Conservation (phyloP, 192 early-diverging fungal species). For the Neocallimastix lanati region DNA sequence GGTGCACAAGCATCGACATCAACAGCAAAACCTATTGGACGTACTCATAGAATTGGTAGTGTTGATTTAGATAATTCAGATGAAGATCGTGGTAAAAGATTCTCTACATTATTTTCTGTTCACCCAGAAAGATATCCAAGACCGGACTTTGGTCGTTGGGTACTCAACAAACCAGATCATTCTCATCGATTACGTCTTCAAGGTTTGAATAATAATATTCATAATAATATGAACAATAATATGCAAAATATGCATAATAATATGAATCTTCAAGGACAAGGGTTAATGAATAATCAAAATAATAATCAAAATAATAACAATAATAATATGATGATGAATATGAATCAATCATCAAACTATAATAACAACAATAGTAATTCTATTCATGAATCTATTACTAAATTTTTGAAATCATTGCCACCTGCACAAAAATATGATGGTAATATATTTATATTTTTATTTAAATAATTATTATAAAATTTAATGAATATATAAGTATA, state of each 20-base stretch:
- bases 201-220: neutral
- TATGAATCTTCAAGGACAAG: neutral
- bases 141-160: conserved; percentile 56
- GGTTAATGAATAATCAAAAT: neutral
- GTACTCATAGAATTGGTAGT: neutral
- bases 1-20: too few relatives aligned
- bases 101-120: conserved; percentile 23
- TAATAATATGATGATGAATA: neutral
- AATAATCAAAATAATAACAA: neutral
- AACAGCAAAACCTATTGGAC: neutral
- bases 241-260: neutral
- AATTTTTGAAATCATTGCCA: conserved; percentile 10
- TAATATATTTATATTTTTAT: conserved; percentile 1
- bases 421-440: conserved; percentile 14
- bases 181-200: neutral
- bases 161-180: conserved; percentile 33
- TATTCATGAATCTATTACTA: conserved; percentile 13
- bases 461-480: too few relatives aligned
- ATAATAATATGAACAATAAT: neutral
- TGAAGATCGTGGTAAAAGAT: neutral
- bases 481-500: too few relatives aligned
- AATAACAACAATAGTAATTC: neutral
- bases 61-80: neutral
- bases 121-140: conserved; percentile 48
- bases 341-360: neutral